These are phyloP conservation scores for Aquilaria sinensis DNA, from an alignment of 345 rosid genomes.

Conservation along the genomic window DNA sequence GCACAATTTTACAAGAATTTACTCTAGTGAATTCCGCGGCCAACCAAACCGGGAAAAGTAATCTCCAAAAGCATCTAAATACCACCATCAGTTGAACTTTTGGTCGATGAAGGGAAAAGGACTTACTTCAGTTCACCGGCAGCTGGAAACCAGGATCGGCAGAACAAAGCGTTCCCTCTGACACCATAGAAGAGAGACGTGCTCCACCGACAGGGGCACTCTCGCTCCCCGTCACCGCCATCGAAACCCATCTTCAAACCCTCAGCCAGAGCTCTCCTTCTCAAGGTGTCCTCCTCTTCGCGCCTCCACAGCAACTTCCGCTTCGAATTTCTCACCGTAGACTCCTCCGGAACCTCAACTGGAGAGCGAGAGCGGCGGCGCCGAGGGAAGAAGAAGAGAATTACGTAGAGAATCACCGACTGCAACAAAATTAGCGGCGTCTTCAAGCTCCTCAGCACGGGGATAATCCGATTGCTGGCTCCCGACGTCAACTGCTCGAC, in stretches of 20 bases:
- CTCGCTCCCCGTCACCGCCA: conserved; percentile 30
- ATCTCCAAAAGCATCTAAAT: too few relatives aligned
- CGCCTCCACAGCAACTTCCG: conserved; percentile 45
- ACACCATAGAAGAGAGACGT: conserved; percentile 62
- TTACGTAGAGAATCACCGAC: conserved; percentile 42
- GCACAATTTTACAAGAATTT: too few relatives aligned
- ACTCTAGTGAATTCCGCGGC: too few relatives aligned
- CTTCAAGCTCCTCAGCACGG: conserved; percentile 49
- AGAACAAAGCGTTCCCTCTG: conserved; percentile 67
- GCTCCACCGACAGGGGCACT: conserved; percentile 29
- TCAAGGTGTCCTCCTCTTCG: conserved; percentile 88
- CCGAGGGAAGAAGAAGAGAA: conserved; percentile 60
- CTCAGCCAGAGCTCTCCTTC: conserved; percentile 82
- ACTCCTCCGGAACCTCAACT: conserved; percentile 14
- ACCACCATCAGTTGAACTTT: too few relatives aligned
- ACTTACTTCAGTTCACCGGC: conserved; percentile 57
- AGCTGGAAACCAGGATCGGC: conserved; percentile 81
- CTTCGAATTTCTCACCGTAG: conserved; percentile 32
- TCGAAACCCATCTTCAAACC: conserved; percentile 41
- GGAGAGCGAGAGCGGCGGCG: conserved; percentile 30
- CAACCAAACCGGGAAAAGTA: too few relatives aligned
- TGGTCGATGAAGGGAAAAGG: conserved; percentile 1
- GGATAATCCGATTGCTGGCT: conserved; percentile 93
- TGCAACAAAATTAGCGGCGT: conserved; percentile 40
- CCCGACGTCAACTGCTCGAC: conserved; percentile 92